Evolutionary conservation across 2,329 filamentous ascomycete species (phyloP).

Genomic region (Xylariaceae sp.): DNA sequence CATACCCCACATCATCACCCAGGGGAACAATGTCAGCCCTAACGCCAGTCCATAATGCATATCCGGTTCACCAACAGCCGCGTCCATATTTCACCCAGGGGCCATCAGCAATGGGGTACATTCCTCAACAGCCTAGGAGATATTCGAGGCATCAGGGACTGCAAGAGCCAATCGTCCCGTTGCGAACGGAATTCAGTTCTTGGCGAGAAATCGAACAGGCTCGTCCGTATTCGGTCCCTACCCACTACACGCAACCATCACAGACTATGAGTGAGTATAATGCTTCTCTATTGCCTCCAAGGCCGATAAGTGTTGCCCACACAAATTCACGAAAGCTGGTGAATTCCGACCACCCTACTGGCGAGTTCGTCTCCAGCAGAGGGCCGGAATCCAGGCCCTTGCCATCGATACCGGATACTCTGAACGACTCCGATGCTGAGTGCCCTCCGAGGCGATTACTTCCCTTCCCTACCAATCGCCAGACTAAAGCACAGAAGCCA

Average conservation of each 20-base stretch:
- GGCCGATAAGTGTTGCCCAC: conserved; percentile 8
- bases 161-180: conserved; percentile 7
- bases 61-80: conserved; percentile 2
- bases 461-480: conserved; percentile 2
- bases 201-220: background rate
- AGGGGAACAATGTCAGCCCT: background rate
- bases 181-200: conserved; percentile 5
- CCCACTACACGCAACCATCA: conserved; percentile 1
- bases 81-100: conserved; percentile 6
- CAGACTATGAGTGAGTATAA: background rate
- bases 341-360: background rate
- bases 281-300: background rate
- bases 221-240: conserved; percentile 12
- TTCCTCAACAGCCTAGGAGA: conserved; percentile 2
- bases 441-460: conserved; percentile 10
- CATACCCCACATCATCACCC: background rate
- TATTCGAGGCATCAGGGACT: background rate
- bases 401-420: background rate
- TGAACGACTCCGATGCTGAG: background rate
- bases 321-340: background rate
- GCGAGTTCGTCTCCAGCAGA: background rate
- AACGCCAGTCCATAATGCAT: background rate
- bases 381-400: background rate
- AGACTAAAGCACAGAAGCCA: background rate
- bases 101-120: conserved; percentile 8